Percentiles rank a stretch among this genome's conserved stretches.
Evolutionary conservation across 208 protist genomes (phyloP).

Genomic region (Crithidia brevicula): DNA sequence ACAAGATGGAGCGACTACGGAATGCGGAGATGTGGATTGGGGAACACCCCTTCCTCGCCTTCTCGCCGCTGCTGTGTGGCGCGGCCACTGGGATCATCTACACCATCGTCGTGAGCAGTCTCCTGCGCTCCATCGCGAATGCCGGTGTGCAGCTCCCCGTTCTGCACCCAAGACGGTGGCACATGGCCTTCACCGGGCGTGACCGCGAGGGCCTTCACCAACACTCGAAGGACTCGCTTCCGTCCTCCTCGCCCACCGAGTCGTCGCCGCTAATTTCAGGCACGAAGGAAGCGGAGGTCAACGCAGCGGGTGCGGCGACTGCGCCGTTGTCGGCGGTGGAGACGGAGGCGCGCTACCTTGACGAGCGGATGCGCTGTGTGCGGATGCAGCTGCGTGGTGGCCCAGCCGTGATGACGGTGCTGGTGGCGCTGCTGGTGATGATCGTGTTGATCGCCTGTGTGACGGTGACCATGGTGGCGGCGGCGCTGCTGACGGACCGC

Average conservation of each 20-base stretch:
- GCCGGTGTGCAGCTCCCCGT: slow-evolving; percentile 38
- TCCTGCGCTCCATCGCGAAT: slow-evolving; percentile 44
- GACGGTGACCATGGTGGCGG: slow-evolving; percentile 13
- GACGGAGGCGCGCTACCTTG: neutral
- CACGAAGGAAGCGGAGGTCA: neutral
- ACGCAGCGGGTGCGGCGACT: neutral
- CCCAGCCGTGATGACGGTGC: slow-evolving; percentile 32
- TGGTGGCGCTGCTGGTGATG: slow-evolving; percentile 18
- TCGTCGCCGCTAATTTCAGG: neutral
- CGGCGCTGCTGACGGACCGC: slow-evolving; percentile 29
- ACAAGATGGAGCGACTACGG: slow-evolving; percentile 4
- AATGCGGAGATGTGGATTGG: slow-evolving; percentile 12
- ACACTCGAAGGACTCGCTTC: neutral
- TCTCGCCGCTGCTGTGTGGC: slow-evolving; percentile 18
- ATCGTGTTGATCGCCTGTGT: slow-evolving; percentile 18
- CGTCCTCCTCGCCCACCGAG: neutral
- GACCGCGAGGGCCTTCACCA: neutral
- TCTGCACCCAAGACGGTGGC: slow-evolving; percentile 26
- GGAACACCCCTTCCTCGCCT: slow-evolving; percentile 8
- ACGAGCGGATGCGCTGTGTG: slow-evolving; percentile 23
- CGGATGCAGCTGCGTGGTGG: slow-evolving; percentile 32
- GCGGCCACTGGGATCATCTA: slow-evolving; percentile 31
- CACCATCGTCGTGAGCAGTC: slow-evolving; percentile 34
- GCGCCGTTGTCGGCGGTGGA: neutral
- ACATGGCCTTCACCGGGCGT: slow-evolving; percentile 28